These are phyloP conservation scores for Tylopilus vinaceipallidus DNA, from an alignment of 768 basidiomycete genomes.

Conservation along the genomic window DNA sequence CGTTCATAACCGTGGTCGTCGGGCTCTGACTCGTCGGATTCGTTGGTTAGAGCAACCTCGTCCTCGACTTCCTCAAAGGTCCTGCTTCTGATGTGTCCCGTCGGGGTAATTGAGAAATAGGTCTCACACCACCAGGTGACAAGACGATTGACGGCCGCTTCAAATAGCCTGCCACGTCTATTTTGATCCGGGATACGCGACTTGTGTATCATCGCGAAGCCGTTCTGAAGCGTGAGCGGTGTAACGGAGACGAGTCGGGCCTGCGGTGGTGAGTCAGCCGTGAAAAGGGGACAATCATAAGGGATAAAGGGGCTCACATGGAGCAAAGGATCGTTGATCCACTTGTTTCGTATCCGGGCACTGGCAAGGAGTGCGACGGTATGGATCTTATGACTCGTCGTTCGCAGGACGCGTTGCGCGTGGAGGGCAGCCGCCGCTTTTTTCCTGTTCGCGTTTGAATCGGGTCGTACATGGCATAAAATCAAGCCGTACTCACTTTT, in stretches of 20 bases:
- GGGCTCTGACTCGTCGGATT: constrained; percentile 38
- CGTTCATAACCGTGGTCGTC: constrained; percentile 56
- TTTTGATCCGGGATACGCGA: constrained; percentile 75
- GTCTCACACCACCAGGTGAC: constrained; percentile 80
- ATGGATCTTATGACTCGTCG: constrained; percentile 88
- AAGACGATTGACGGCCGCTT: constrained; percentile 71
- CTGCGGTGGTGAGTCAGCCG: constrained; percentile 39
- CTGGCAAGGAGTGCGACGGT: constrained; percentile 78
- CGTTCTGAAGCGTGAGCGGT: constrained; percentile 75
- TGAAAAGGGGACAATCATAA: not conserved
- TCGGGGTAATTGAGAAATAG: constrained; percentile 62
- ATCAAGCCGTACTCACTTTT: constrained; percentile 45
- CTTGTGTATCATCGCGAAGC: constrained; percentile 80
- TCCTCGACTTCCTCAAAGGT: constrained; percentile 74
- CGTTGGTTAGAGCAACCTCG: constrained; percentile 29
- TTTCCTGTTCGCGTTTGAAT: constrained; percentile 43
- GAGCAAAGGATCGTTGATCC: constrained; percentile 78
- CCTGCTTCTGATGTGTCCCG: constrained; percentile 69
- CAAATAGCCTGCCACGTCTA: constrained; percentile 85
- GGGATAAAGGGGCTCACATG: constrained; percentile 53
- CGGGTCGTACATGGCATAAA: not conserved
- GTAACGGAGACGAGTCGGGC: constrained; percentile 86
- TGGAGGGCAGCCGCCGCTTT: constrained; percentile 40
- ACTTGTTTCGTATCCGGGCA: constrained; percentile 72
- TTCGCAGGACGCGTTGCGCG: constrained; percentile 69